Conservation (phyloP, 75 land plant species). For the Adiantum capillusveneris region DNA sequence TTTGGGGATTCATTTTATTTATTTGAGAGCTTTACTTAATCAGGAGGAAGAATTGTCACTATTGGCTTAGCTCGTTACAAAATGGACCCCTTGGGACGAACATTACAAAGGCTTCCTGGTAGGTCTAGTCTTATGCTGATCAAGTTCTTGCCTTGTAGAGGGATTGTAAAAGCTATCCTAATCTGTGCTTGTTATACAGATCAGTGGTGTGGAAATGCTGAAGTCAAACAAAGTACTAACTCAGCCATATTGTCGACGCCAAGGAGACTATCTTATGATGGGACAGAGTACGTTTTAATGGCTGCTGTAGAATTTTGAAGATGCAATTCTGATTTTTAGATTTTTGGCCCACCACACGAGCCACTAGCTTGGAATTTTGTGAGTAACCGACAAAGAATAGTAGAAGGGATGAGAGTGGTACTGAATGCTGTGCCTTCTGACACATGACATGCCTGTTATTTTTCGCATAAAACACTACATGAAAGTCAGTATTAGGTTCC, state of each 20-base stretch:
- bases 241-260: slow-evolving; percentile 36
- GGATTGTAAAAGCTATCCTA: slow-evolving; percentile 12
- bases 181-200: slow-evolving; percentile 10
- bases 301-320: not conserved
- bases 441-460: too few relatives aligned
- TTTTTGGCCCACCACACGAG: too few relatives aligned
- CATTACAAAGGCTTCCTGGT: slow-evolving; percentile 36
- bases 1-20: too few relatives aligned
- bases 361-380: too few relatives aligned
- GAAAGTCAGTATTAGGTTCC: too few relatives aligned
- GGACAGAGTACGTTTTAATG: slow-evolving; percentile 60
- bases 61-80: slow-evolving; percentile 34
- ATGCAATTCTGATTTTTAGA: too few relatives aligned
- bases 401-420: too few relatives aligned
- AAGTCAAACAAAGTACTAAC: slow-evolving; percentile 10
- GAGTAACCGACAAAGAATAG: too few relatives aligned
- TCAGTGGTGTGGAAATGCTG: slow-evolving; percentile 11
- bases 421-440: too few relatives aligned
- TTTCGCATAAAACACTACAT: too few relatives aligned
- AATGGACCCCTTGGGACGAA: slow-evolving; percentile 30
- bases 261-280: slow-evolving; percentile 58
- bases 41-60: slow-evolving; percentile 28
- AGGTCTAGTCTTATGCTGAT: not conserved
- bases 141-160: slow-evolving; percentile 1
- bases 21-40: too few relatives aligned